Evolutionary conservation across 495 filamentous ascomycete species (phyloP), one percentile per base, ranked within the genome.

Genomic region (Hypoxylon cercidicola): DNA sequence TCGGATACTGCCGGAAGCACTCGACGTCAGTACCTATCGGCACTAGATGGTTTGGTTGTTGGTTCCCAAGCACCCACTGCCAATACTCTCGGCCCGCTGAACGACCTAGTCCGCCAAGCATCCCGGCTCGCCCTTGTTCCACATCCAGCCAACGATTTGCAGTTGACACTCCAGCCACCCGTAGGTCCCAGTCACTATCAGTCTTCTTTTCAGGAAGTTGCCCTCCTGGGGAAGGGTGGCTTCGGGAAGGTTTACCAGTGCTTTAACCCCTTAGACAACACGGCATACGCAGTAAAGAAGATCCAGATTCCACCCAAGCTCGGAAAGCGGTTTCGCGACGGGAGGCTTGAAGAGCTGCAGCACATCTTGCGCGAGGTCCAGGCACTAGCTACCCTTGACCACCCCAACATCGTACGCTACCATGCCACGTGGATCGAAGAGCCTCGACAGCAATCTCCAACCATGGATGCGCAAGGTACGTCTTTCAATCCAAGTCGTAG

Each of bases 161-260:
- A 62, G 34, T 18, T 73, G 48, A 45, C 59, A n/a, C 35, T 71
- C 15, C 64, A 47, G 28, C 30, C 37, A 7, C 40, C 56, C 16
- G 39, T 35, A 11, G 25, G 25, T 7, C 52, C 12, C 18, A 73
- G 71, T 18, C 71, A 73, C 23, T 73, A 73, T 30, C 60, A 62
- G 18, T 71, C 71, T 1, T 66, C 68, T 3, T 73, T 73, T 30
- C 60, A 57, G 28, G 71, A 73, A 45, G 55, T 64, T 40, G 51
- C 61, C 15, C 62, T 85, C 4, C 65, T 86, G 10, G 83, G 83
- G 4, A 82, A 79, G 48, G 83, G 83, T 15, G 83, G 82, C 4
- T 86, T 84, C 62, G 83, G 83, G 15, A 82, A 81, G 45, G 83
- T 86, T 1, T 85, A 84, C 52, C 78, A 80, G 32, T 83, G 81